Evolutionary conservation across 139 green algal genomes (phyloP), one percentile per base, ranked within the genome.

Genomic region (Volvox africanus): DNA sequence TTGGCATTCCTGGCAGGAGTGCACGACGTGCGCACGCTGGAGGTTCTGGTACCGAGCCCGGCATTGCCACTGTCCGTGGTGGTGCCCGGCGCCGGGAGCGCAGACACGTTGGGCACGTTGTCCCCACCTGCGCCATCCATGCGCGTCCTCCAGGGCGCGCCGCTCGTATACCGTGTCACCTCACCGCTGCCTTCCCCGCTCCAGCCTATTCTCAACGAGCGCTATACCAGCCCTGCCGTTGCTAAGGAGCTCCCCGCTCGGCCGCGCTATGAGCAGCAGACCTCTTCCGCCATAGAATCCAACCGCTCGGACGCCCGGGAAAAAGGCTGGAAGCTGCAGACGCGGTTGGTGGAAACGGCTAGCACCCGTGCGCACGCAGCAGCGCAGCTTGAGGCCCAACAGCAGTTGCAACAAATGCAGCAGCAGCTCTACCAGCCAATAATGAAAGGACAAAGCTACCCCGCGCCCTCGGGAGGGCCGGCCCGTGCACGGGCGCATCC

Each of bases 351-450:
- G 5, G 85, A 90, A 73, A 90, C 86, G 50, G 86, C 86, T 13
- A 77, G 50, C 55, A 83, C 86, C 11, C n/a, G 86, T 2, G 73
- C 86, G 36, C 71, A 76, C 13, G 86, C 86, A 11, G 37, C 71
- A 9, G 24, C 50, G 17, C 86, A 77, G n/a, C 30, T 83, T 5
- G 73, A 83, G 30, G 30, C 30, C 21, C 50, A 75, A 22, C 71
- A 90, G 86, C 86, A 83, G 50, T 33, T n/a, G 14, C 69, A 50
- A 30, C 37, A 65, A 14, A 20, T 76, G 19, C 71, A 83, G 73
- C 37, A 75, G 86, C 71, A 83, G 73, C 86, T 90, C 30, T 83
- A 76, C 30, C 71, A 90, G 86, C 86, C 86, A 55, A 73, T 90
- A 16, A 55, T 76, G 11, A 50, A 44, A 1, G 86, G 86, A 0